A percentile compares a stretch with the other conserved stretches of the same genome.
phyloP scores from a whole-genome alignment of 140 eudicot genomes.

The Stevia rebaudiana region DNA sequence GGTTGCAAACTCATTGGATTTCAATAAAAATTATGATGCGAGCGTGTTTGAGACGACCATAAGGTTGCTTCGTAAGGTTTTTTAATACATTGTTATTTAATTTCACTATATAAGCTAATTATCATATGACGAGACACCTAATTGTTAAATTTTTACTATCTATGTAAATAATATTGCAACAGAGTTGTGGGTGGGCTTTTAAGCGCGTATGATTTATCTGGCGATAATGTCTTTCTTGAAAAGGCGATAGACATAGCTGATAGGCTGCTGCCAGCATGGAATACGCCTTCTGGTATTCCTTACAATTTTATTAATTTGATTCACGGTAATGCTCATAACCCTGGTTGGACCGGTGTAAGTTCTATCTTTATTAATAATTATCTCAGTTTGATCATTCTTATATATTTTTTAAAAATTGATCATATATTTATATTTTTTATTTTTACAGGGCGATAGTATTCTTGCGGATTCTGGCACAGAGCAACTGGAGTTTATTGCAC shows the following conservation, averaged over 20 bases:
- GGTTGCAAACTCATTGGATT: constrained; percentile 79
- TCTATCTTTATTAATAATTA: constrained; percentile 6
- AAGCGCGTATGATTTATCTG: constrained; percentile 87
- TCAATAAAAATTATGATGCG: constrained; percentile 85
- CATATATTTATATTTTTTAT: constrained; percentile 5
- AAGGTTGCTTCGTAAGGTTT: constrained; percentile 88
- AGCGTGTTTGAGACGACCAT: constrained; percentile 97
- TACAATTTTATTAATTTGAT: constrained; percentile 79
- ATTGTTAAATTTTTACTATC: background rate
- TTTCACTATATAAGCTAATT: constrained; percentile 4
- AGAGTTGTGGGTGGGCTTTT: constrained; percentile 96
- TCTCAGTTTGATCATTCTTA: constrained; percentile 8
- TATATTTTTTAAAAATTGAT: background rate
- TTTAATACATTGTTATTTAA: constrained; percentile 36
- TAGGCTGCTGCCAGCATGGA: constrained; percentile 89
- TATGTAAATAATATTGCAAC: background rate
- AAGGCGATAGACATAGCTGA: constrained; percentile 92
- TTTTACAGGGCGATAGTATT: constrained; percentile 75
- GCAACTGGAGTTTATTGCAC: constrained; percentile 89
- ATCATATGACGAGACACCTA: constrained; percentile 20
- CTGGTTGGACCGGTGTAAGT: constrained; percentile 99
- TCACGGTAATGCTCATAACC: constrained; percentile 86
- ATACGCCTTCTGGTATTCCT: constrained; percentile 94
- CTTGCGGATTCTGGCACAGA: constrained; percentile 99
- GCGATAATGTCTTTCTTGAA: constrained; percentile 72